Conservation (phyloP, 2,329 filamentous ascomycete species). For the Pestalotiopsis sp. region DNA sequence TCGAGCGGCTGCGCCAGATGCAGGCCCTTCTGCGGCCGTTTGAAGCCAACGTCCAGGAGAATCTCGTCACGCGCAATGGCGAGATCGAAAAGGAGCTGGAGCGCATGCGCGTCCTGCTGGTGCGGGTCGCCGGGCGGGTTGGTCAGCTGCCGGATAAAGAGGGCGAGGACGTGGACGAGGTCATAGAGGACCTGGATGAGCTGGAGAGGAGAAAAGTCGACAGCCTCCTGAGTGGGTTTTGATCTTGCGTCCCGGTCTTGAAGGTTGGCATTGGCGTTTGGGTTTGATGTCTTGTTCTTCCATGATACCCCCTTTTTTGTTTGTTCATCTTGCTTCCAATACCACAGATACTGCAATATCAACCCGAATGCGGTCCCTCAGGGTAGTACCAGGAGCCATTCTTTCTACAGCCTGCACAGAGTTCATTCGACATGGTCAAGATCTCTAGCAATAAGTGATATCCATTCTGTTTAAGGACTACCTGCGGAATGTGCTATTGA, state of each 20-base stretch:
- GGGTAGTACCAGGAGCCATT: background rate
- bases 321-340: background rate
- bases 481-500: background rate
- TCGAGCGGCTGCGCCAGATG: slow-evolving; percentile 52
- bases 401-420: background rate
- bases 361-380: background rate
- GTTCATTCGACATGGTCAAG: no score
- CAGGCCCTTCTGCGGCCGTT: slow-evolving; percentile 55
- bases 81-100: slow-evolving; percentile 68
- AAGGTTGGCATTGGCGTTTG: background rate
- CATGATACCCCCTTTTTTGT: background rate
- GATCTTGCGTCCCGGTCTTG: slow-evolving; percentile 3
- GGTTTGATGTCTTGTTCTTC: background rate
- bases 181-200: slow-evolving; percentile 38
- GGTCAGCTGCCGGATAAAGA: slow-evolving; percentile 34
- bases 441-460: background rate
- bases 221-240: slow-evolving; percentile 40
- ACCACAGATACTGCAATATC: no score
- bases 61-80: slow-evolving; percentile 66
- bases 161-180: slow-evolving; percentile 23
- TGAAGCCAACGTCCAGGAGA: slow-evolving; percentile 55
- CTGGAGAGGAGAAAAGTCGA: slow-evolving; percentile 46
- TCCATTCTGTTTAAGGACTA: background rate
- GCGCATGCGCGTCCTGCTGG: slow-evolving; percentile 65
- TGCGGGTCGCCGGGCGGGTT: slow-evolving; percentile 59